These are phyloP conservation scores for Butyriboletus loyo DNA, from an alignment of 768 basidiomycete species.

Conservation along the genomic window DNA sequence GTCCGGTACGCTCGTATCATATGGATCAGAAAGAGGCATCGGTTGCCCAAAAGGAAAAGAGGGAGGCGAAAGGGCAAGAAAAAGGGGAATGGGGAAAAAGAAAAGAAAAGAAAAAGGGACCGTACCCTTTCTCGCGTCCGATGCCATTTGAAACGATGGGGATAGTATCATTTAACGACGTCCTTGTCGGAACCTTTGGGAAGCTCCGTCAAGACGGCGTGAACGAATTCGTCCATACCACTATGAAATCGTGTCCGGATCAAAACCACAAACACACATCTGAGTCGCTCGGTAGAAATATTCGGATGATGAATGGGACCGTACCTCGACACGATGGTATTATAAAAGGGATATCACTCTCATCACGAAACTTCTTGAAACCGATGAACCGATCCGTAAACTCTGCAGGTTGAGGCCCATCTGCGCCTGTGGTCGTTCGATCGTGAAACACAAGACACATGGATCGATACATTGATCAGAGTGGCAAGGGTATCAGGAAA, in stretches of 20 bases:
- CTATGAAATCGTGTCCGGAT: slow-evolving; percentile 36
- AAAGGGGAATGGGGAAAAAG: too few species aligned
- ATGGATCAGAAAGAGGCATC: not conserved
- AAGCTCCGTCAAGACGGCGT: slow-evolving; percentile 77
- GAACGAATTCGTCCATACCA: slow-evolving; percentile 93
- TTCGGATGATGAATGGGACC: slow-evolving; percentile 5
- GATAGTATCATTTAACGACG: slow-evolving; percentile 68
- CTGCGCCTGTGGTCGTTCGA: slow-evolving; percentile 6
- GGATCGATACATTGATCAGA: not conserved
- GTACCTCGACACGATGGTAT: slow-evolving; percentile 92
- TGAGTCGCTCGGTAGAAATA: not conserved
- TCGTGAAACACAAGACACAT: not conserved
- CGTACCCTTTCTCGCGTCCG: slow-evolving; percentile 68
- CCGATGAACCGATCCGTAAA: slow-evolving; percentile 66
- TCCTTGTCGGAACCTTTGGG: slow-evolving; percentile 54
- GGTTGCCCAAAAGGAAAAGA: not conserved
- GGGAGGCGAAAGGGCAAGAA: not conserved
- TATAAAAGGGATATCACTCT: slow-evolving; percentile 76
- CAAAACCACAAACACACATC: slow-evolving; percentile 4
- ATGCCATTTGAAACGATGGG: slow-evolving; percentile 95
- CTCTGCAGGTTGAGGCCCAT: slow-evolving; percentile 8
- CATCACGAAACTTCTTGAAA: slow-evolving; percentile 84
- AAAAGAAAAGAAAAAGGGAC: not conserved
- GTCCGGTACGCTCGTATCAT: not conserved
- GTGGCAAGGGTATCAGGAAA: not conserved